Conservation (phyloP, 1,284 basidiomycete genomes). For the Apiotrichum sp. region DNA sequence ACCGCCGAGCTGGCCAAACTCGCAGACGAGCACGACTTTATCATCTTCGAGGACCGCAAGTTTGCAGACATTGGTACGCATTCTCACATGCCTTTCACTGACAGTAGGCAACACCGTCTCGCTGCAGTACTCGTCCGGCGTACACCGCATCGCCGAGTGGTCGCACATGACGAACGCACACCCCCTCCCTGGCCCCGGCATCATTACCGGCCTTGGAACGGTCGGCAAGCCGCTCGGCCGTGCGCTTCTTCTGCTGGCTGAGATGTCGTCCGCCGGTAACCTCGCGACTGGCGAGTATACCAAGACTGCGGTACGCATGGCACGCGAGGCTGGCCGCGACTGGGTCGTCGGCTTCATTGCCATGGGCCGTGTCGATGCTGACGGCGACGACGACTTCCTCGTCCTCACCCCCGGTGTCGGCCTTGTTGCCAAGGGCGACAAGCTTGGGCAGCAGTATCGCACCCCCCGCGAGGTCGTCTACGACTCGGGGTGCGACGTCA, state of each 20-base stretch:
- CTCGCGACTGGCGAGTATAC: constrained; percentile 83
- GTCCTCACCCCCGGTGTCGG: constrained; percentile 91
- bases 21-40: constrained; percentile 77
- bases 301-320: constrained; percentile 77
- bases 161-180: constrained; percentile 98
- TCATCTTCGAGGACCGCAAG: constrained; percentile 98
- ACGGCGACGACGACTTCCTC: constrained; percentile 70
- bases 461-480: constrained; percentile 80
- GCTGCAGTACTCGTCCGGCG: constrained; percentile 87
- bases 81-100: not conserved
- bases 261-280: constrained; percentile 90
- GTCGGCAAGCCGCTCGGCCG: constrained; percentile 79
- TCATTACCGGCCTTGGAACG: constrained; percentile 78
- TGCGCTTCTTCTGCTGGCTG: constrained; percentile 84
- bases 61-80: constrained; percentile 93
- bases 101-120: constrained; percentile 88
- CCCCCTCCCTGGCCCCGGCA: constrained; percentile 85
- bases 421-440: constrained; percentile 73
- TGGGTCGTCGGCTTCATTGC: constrained; percentile 97
- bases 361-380: constrained; percentile 68
- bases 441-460: constrained; percentile 93
- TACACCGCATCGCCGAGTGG: constrained; percentile 93
- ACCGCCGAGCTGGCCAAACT: constrained; percentile 66
- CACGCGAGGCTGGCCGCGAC: constrained; percentile 61
- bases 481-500: constrained; percentile 88